Percentiles rank a stretch among this genome's conserved stretches.
phyloP scores from a whole-genome alignment of 495 filamentous ascomycete genomes.

The Letharia lupina region DNA sequence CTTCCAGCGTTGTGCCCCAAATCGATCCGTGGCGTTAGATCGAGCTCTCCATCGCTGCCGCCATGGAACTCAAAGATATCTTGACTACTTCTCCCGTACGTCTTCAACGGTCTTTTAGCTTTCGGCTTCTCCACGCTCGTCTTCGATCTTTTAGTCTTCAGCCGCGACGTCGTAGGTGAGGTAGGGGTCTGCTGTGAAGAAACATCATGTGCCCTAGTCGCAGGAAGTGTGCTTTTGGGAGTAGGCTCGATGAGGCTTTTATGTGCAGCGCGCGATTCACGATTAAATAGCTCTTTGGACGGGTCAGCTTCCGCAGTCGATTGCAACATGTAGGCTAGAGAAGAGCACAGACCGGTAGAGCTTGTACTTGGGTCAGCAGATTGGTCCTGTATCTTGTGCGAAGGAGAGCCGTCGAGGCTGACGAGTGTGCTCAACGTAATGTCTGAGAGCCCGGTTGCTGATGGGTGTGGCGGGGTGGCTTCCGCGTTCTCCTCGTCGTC shows the following conservation, averaged over 20 bases:
- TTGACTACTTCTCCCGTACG: slow-evolving; percentile 9
- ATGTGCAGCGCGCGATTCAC: slow-evolving; percentile 22
- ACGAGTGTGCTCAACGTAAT: slow-evolving; percentile 6
- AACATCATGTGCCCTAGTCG: not conserved
- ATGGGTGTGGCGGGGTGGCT: slow-evolving; percentile 25
- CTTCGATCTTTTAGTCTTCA: slow-evolving; percentile 16
- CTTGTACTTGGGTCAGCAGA: slow-evolving; percentile 17
- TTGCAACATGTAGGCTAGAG: not conserved
- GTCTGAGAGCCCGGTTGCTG: slow-evolving; percentile 2
- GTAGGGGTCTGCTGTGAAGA: slow-evolving; percentile 6
- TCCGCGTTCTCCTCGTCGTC: slow-evolving; percentile 41
- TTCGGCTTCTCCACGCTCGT: slow-evolving; percentile 12
- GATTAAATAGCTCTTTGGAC: slow-evolving; percentile 19
- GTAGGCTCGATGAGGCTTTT: slow-evolving; percentile 23
- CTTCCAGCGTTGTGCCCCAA: not conserved
- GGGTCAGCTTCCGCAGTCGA: not conserved
- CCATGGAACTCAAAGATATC: slow-evolving; percentile 19
- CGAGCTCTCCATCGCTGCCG: slow-evolving; percentile 15
- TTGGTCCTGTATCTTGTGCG: not conserved
- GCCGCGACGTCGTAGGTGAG: slow-evolving; percentile 4
- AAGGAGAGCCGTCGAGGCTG: not conserved
- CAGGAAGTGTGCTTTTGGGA: slow-evolving; percentile 2
- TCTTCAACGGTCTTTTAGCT: slow-evolving; percentile 15
- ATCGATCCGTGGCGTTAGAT: not conserved
- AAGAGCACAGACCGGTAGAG: slow-evolving; percentile 19